phyloP scores from a whole-genome alignment of 2,329 filamentous ascomycete genomes.

The Fusarium vanettenii region DNA sequence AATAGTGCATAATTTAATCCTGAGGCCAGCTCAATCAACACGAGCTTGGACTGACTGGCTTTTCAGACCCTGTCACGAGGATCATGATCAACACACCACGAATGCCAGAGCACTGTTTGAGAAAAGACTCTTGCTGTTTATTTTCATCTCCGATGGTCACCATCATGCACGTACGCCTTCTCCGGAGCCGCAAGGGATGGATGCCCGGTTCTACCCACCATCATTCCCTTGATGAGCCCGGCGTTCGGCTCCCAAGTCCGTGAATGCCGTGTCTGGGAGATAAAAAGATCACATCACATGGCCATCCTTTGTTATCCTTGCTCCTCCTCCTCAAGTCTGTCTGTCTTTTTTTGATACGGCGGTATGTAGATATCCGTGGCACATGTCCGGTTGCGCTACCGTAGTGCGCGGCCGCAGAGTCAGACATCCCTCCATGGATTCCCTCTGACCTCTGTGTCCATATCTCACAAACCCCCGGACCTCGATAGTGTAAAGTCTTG shows the following conservation, averaged over 20 bases:
- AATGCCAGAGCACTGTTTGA: slow-evolving; percentile 1
- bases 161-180: slow-evolving; percentile 6
- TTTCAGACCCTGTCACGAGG: slow-evolving; percentile 22
- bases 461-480: background rate
- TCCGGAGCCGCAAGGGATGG: slow-evolving; percentile 13
- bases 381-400: slow-evolving; percentile 19
- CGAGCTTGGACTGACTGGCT: background rate
- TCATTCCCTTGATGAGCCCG: background rate
- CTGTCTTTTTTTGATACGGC: slow-evolving; percentile 12
- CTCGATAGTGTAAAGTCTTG: background rate
- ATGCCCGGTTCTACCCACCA: slow-evolving; percentile 30
- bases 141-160: background rate
- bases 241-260: background rate
- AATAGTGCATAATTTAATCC: slow-evolving; percentile 14
- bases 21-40: slow-evolving; percentile 26
- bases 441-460: background rate
- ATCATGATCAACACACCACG: slow-evolving; percentile 26
- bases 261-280: background rate
- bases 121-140: slow-evolving; percentile 3
- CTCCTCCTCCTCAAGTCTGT: slow-evolving; percentile 2
- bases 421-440: background rate
- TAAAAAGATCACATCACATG: slow-evolving; percentile 29
- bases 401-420: slow-evolving; percentile 14
- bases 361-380: slow-evolving; percentile 38
- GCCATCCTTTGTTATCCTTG: slow-evolving; percentile 8